Percentiles rank a stretch among this genome's conserved stretches.
Evolutionary conservation across 2,329 filamentous ascomycete genomes (phyloP).

Genomic region (Aspergillus sp.): DNA sequence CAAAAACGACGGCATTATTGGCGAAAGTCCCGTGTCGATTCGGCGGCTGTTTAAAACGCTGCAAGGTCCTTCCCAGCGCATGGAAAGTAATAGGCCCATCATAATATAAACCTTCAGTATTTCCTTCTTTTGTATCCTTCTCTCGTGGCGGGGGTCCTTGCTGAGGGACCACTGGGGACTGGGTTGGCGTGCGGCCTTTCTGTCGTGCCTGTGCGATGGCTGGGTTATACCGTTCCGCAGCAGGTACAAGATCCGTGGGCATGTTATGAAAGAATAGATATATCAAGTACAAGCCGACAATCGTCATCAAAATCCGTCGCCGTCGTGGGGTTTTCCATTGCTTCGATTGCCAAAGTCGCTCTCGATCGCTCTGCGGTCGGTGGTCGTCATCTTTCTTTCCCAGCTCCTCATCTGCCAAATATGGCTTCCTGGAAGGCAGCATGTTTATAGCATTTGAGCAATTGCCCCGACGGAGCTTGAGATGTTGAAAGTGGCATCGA

Average conservation of each 20-base stretch:
- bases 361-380: constrained; percentile 29
- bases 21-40: constrained; percentile 51
- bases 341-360: constrained; percentile 26
- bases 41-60: constrained; percentile 51
- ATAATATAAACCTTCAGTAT: constrained; percentile 47
- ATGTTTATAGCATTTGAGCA: constrained; percentile 23
- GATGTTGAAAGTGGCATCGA: constrained; percentile 7
- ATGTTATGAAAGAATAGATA: constrained; percentile 64
- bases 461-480: constrained; percentile 19
- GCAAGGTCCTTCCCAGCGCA: constrained; percentile 59
- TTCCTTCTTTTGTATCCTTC: constrained; percentile 9
- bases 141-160: constrained; percentile 10
- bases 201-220: constrained; percentile 12
- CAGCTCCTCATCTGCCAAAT: constrained; percentile 56
- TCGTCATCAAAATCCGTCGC: constrained; percentile 48
- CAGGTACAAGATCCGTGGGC: constrained; percentile 45
- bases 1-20: constrained; percentile 66
- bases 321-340: constrained; percentile 31
- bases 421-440: constrained; percentile 37
- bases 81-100: constrained; percentile 68
- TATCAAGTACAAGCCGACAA: constrained; percentile 48
- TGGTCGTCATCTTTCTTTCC: constrained; percentile 64
- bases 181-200: constrained; percentile 1
- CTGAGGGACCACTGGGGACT: constrained; percentile 1
- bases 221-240: constrained; percentile 25